phyloP scores from a whole-genome alignment of 2,329 filamentous ascomycete species.

The Fusarium decemcellulare region DNA sequence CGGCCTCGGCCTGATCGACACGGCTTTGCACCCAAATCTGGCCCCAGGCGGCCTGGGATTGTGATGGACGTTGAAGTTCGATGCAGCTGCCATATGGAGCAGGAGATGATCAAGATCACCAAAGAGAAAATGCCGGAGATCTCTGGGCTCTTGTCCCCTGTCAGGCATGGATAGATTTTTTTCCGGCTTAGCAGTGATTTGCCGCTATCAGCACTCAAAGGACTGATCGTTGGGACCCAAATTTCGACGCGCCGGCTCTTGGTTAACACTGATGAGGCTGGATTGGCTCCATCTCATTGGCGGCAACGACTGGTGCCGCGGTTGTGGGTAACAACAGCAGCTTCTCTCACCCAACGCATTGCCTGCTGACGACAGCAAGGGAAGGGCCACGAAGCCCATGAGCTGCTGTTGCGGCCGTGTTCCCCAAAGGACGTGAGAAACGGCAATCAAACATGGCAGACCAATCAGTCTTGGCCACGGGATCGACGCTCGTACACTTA shows the following conservation, averaged over 20 bases:
- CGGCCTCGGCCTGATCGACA: conserved; percentile 11
- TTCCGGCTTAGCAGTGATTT: conserved; percentile 18
- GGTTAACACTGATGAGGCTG: conserved; percentile 22
- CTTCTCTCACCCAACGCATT: conserved; percentile 37
- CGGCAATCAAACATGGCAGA: conserved; percentile 32
- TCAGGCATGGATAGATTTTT: conserved; percentile 1
- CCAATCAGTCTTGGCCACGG: conserved; percentile 27
- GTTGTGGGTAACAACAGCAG: conserved; percentile 29
- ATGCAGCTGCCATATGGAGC: conserved; percentile 9
- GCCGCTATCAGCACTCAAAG: conserved; percentile 28
- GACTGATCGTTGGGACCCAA: conserved; percentile 8
- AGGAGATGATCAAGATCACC: conserved; percentile 9
- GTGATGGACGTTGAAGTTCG: conserved; percentile 16
- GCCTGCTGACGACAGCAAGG: conserved; percentile 15
- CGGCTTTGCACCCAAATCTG: conserved; percentile 14
- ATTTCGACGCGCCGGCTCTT: conserved; percentile 21
- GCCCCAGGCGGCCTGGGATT: conserved; percentile 18
- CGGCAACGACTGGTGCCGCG: conserved; percentile 22
- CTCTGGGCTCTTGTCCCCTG: conserved; percentile 6
- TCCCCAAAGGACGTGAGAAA: conserved; percentile 22
- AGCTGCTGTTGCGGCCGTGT: conserved; percentile 16
- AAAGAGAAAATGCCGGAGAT: conserved; percentile 12
- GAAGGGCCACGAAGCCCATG: conserved; percentile 12
- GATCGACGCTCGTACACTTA: conserved; percentile 22
- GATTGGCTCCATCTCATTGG: conserved; percentile 30